Conservation (phyloP, 140 eudicot species). For the Anethum foeniculum region DNA sequence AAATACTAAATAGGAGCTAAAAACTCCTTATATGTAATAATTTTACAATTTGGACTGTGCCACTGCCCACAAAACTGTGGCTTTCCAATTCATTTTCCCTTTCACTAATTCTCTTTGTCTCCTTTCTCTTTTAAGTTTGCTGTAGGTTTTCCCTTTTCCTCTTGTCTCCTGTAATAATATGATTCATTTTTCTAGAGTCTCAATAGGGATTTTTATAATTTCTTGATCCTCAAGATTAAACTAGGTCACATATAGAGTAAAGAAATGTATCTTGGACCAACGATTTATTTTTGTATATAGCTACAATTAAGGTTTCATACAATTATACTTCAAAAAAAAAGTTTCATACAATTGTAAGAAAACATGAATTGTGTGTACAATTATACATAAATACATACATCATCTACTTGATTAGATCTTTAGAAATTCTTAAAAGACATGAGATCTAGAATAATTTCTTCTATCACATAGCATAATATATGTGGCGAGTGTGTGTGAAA, state of each 20-base stretch:
- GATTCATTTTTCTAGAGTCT: background rate
- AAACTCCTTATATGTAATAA: too few species aligned
- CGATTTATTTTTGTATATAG: background rate
- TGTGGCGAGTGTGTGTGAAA: background rate
- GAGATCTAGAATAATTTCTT: background rate
- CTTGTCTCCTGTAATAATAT: constrained; percentile 5
- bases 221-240: background rate
- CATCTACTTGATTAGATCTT: background rate
- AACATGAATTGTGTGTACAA: background rate
- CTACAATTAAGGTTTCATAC: background rate
- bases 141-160: background rate
- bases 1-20: too few species aligned
- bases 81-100: background rate
- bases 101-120: background rate
- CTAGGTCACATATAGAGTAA: background rate
- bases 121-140: background rate
- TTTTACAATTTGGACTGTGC: too few species aligned
- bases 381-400: background rate
- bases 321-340: too few species aligned
- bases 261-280: background rate
- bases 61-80: background rate
- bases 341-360: background rate
- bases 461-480: background rate
- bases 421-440: too few species aligned
- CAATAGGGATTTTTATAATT: too few species aligned